Conservation (phyloP, 352 stramenopile species). For the Pythium biforme region DNA sequence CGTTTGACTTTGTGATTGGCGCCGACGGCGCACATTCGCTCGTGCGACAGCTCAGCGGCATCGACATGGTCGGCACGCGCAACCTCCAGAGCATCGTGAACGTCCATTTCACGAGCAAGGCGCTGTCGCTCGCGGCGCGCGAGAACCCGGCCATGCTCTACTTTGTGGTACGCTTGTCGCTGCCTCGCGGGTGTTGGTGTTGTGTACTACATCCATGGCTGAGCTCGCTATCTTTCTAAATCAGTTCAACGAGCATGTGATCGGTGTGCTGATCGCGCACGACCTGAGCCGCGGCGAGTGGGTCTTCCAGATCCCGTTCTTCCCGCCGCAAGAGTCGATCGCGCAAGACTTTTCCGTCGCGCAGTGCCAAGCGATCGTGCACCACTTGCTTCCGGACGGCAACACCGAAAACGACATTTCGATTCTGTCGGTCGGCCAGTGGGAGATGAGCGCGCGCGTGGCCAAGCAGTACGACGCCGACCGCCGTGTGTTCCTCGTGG, state of each 20-base stretch:
- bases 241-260: slow-evolving; percentile 80
- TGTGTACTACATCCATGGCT: neutral
- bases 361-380: slow-evolving; percentile 59
- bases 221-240: neutral
- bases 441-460: slow-evolving; percentile 93
- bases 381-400: slow-evolving; percentile 38
- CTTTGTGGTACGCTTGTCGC: slow-evolving; percentile 71
- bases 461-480: slow-evolving; percentile 80
- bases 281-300: slow-evolving; percentile 86
- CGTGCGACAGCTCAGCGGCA: slow-evolving; percentile 65
- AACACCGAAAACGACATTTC: slow-evolving; percentile 51
- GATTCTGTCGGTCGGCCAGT: slow-evolving; percentile 86
- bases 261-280: slow-evolving; percentile 93
- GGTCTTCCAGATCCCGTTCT: slow-evolving; percentile 93
- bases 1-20: slow-evolving; percentile 86
- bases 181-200: neutral
- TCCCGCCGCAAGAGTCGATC: slow-evolving; percentile 82
- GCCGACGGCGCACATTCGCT: slow-evolving; percentile 90
- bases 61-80: slow-evolving; percentile 66
- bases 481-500: slow-evolving; percentile 83
- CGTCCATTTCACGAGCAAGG: slow-evolving; percentile 91
- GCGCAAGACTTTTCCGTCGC: slow-evolving; percentile 53
- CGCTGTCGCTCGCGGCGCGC: slow-evolving; percentile 47
- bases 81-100: slow-evolving; percentile 93
- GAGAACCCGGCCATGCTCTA: slow-evolving; percentile 92